These are phyloP conservation scores for Aspergillus sp. DNA, from an alignment of 2,329 filamentous ascomycete species.

Conservation along the genomic window DNA sequence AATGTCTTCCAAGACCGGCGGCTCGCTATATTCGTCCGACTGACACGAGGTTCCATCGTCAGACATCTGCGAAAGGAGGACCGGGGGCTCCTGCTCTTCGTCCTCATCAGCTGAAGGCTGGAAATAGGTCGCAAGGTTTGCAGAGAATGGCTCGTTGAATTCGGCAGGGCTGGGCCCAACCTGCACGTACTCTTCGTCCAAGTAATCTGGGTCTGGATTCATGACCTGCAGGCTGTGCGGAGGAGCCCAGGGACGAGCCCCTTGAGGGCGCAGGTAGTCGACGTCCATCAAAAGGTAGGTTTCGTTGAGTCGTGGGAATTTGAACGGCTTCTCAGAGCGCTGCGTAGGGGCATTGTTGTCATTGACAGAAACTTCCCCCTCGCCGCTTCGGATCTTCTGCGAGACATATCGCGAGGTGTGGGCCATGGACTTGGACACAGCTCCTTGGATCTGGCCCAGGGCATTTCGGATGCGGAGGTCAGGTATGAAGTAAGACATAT, in stretches of 20 bases:
- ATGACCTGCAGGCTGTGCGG: not conserved
- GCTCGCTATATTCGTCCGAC: not conserved
- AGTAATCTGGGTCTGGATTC: not conserved
- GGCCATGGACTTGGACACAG: not conserved
- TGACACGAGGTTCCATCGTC: not conserved
- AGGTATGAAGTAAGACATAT: not conserved
- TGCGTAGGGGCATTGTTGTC: too few relatives aligned
- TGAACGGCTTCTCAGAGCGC: too few relatives aligned
- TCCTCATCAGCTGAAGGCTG: not conserved
- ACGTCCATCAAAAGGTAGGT: not conserved
- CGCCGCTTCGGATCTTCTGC: not conserved
- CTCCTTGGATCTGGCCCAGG: not conserved
- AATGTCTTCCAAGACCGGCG: not conserved
- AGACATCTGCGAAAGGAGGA: not conserved
- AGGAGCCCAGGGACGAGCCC: not conserved
- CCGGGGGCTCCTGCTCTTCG: not conserved
- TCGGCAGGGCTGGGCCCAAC: not conserved
- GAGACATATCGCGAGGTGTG: not conserved
- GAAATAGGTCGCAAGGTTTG: too few relatives aligned
- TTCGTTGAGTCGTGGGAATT: not conserved
- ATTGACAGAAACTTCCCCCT: not conserved
- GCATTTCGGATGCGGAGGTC: not conserved
- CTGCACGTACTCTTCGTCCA: not conserved
- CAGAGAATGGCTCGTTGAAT: not conserved
- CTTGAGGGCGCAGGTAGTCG: not conserved